A percentile compares a stretch with the other conserved stretches of the same genome.
These are phyloP conservation scores for Pleurotus djamor DNA, from an alignment of 768 basidiomycete genomes.

Conservation along the genomic window DNA sequence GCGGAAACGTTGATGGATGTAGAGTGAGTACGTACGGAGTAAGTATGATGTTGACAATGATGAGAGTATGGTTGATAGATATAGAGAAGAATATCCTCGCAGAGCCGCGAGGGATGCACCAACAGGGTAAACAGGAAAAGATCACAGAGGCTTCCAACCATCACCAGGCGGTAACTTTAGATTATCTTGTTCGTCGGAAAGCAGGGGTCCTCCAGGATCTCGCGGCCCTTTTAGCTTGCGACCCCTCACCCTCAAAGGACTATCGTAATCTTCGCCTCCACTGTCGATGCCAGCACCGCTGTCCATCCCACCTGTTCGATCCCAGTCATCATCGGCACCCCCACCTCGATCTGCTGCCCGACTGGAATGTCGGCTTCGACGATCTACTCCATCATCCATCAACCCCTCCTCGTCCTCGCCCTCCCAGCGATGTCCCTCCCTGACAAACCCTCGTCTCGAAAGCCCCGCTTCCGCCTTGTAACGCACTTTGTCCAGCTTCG, in stretches of 20 bases:
- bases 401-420: conserved; percentile 33
- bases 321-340: conserved; percentile 19
- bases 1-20: too few relatives aligned
- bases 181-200: conserved; percentile 40
- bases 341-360: neutral
- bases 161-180: conserved; percentile 62
- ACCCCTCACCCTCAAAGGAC: neutral
- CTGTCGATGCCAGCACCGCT: conserved; percentile 7
- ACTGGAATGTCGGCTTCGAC: neutral
- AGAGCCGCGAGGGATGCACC: too few relatives aligned
- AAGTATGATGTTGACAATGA: too few relatives aligned
- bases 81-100: too few relatives aligned
- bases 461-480: conserved; percentile 75
- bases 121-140: too few relatives aligned
- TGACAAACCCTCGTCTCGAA: conserved; percentile 47
- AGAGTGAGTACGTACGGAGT: too few relatives aligned
- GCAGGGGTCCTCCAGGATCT: conserved; percentile 17
- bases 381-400: conserved; percentile 9
- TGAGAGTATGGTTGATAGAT: too few relatives aligned
- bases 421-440: conserved; percentile 34
- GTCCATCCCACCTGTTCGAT: conserved; percentile 13
- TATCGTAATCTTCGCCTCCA: too few relatives aligned
- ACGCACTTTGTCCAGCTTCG: conserved; percentile 57
- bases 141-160: conserved; percentile 40
- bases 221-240: conserved; percentile 5